Percentiles rank a stretch among this genome's conserved stretches.
Evolutionary conservation across 1,139 yeast genomes (phyloP).

Genomic region (Debaryomyces coudertii): DNA sequence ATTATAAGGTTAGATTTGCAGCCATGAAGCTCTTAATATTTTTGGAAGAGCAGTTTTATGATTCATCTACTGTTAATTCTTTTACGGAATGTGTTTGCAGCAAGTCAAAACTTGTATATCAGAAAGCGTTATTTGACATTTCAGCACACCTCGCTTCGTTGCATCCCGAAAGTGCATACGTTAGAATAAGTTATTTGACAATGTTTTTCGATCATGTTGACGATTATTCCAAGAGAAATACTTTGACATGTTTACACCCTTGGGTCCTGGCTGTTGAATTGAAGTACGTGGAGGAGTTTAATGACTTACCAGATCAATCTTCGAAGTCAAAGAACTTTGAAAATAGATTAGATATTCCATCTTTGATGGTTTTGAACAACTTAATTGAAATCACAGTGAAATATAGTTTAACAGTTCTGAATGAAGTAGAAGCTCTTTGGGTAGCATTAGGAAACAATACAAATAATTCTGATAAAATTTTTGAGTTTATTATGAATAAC

Average conservation of each 20-base stretch:
- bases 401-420: conserved; percentile 71
- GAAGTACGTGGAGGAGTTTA: conserved; percentile 31
- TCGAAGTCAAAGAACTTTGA: conserved; percentile 10
- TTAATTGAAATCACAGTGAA: conserved; percentile 82
- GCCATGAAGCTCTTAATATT: conserved; percentile 63
- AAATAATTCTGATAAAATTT: conserved; percentile 69
- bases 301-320: conserved; percentile 11
- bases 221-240: conserved; percentile 63
- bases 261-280: conserved; percentile 86
- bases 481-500: conserved; percentile 68
- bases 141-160: conserved; percentile 57
- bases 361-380: conserved; percentile 80
- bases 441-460: conserved; percentile 78
- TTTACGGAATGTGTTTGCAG: conserved; percentile 67
- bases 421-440: conserved; percentile 94
- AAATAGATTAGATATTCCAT: conserved; percentile 44
- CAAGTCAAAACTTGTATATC: conserved; percentile 71
- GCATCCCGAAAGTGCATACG: conserved; percentile 60
- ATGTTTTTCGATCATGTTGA: conserved; percentile 68
- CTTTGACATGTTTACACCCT: conserved; percentile 78
- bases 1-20: conserved; percentile 57
- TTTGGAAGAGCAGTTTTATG: conserved; percentile 57
- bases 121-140: conserved; percentile 71
- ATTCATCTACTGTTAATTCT: conserved; percentile 44
- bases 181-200: conserved; percentile 72